Percentiles rank a stretch among this genome's conserved stretches.
phyloP scores from a whole-genome alignment of 2,329 filamentous ascomycete species.

The Fusarium agapanthi region DNA sequence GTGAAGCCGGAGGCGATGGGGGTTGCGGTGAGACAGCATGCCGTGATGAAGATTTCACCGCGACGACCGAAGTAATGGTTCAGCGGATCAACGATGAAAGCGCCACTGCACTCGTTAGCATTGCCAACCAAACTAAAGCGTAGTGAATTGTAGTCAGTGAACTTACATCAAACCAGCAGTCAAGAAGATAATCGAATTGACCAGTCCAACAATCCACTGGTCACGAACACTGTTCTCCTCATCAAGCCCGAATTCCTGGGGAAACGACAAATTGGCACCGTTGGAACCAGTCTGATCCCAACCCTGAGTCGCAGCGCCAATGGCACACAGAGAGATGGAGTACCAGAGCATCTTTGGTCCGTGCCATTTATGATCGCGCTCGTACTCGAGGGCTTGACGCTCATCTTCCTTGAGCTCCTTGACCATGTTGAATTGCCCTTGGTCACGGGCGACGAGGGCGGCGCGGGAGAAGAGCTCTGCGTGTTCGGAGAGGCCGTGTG shows the following conservation, averaged over 20 bases:
- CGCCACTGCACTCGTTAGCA: conserved; percentile 25
- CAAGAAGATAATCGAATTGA: conserved; percentile 48
- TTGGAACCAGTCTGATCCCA: conserved; percentile 73
- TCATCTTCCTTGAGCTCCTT: conserved; percentile 45
- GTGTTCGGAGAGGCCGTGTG: conserved; percentile 58
- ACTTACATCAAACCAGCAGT: conserved; percentile 66
- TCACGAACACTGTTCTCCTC: conserved; percentile 49
- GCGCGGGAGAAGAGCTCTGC: conserved; percentile 52
- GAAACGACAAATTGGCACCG: conserved; percentile 69
- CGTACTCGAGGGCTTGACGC: conserved; percentile 47
- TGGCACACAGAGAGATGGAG: conserved; percentile 62
- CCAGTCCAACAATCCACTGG: conserved; percentile 51
- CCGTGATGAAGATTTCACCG: conserved; percentile 70
- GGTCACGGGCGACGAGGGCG: conserved; percentile 49
- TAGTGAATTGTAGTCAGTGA: background rate
- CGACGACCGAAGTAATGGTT: conserved; percentile 73
- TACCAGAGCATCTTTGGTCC: conserved; percentile 55
- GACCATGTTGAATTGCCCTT: conserved; percentile 38
- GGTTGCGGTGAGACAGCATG: conserved; percentile 52
- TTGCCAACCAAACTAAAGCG: background rate
- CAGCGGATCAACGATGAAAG: conserved; percentile 58
- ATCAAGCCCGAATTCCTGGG: conserved; percentile 50
- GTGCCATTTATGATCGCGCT: conserved; percentile 68
- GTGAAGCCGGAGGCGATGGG: conserved; percentile 61
- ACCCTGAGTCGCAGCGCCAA: conserved; percentile 65